Conservation (phyloP, 192 early-diverging fungal genomes). For the Phlyctochytrium arcticum region DNA sequence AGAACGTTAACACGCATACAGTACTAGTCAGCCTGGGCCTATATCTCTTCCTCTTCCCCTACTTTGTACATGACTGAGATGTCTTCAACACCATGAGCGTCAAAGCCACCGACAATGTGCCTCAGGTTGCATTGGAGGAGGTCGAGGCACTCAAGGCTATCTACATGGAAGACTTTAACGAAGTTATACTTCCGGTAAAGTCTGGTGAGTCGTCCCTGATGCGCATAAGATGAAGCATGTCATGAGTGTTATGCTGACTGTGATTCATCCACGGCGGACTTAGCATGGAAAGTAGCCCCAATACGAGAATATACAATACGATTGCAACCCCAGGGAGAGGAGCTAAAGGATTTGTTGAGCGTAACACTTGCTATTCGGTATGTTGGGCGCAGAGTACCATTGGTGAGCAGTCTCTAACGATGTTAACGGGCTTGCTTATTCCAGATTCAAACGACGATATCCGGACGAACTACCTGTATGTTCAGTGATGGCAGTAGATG, state of each 20-base stretch:
- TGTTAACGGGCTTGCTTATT: neutral
- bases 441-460: constrained; percentile 22
- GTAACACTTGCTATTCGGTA: constrained; percentile 14
- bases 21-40: too few relatives aligned
- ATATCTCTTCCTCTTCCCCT: neutral
- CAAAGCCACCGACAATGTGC: neutral
- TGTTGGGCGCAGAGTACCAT: too few relatives aligned
- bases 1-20: too few relatives aligned
- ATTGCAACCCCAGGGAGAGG: constrained; percentile 3
- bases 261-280: neutral
- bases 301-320: neutral
- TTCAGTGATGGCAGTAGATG: too few relatives aligned
- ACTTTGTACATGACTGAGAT: neutral
- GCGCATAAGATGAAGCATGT: too few relatives aligned
- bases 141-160: constrained; percentile 26
- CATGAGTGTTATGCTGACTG: too few relatives aligned
- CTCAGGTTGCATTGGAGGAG: constrained; percentile 14
- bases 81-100: neutral
- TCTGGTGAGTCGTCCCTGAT: neutral
- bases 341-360: constrained; percentile 17
- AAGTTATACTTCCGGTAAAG: constrained; percentile 2
- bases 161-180: constrained; percentile 25
- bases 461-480: constrained; percentile 15
- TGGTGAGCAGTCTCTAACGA: neutral
- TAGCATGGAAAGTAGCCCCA: constrained; percentile 21